Percentiles rank a stretch among this genome's conserved stretches.
phyloP scores from a whole-genome alignment of 345 rosid species.

The Ceriops zippeliana region DNA sequence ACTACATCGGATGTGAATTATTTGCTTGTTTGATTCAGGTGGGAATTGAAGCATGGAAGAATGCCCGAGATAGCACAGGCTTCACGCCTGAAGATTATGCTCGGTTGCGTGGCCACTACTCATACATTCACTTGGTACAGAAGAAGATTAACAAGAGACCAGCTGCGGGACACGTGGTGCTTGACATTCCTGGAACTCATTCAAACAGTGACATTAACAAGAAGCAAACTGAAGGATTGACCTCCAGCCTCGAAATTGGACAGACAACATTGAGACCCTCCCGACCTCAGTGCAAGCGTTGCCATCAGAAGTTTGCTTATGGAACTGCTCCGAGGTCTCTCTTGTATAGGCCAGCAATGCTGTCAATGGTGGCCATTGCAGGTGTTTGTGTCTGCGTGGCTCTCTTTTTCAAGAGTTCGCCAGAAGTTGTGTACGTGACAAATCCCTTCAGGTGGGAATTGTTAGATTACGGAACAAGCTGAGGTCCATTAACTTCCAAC shows the following conservation, averaged over 20 bases:
- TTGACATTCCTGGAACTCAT: constrained; percentile 44
- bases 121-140: constrained; percentile 89
- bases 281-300: constrained; percentile 56
- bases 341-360: constrained; percentile 89
- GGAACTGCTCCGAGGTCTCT: constrained; percentile 52
- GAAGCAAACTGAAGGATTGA: constrained; percentile 38
- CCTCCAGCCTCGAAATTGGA: constrained; percentile 57
- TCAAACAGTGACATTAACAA: constrained; percentile 26
- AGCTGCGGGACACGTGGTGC: constrained; percentile 51
- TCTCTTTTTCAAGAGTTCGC: constrained; percentile 90
- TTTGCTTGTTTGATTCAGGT: constrained; percentile 42
- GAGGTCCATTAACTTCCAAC: constrained; percentile 22
- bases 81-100: constrained; percentile 96
- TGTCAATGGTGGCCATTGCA: constrained; percentile 94
- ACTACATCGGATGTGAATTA: background rate
- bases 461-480: constrained; percentile 80
- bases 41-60: constrained; percentile 90
- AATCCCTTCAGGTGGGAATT: constrained; percentile 98
- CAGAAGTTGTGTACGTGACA: constrained; percentile 84
- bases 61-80: constrained; percentile 78
- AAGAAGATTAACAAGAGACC: constrained; percentile 62
- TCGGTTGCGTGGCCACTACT: constrained; percentile 91
- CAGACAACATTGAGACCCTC: constrained; percentile 24
- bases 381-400: constrained; percentile 98
- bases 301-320: constrained; percentile 55